Evolutionary conservation across 495 filamentous ascomycete species (phyloP), one percentile per base, ranked within the genome.

Genomic region (Penicillium diatomitis): DNA sequence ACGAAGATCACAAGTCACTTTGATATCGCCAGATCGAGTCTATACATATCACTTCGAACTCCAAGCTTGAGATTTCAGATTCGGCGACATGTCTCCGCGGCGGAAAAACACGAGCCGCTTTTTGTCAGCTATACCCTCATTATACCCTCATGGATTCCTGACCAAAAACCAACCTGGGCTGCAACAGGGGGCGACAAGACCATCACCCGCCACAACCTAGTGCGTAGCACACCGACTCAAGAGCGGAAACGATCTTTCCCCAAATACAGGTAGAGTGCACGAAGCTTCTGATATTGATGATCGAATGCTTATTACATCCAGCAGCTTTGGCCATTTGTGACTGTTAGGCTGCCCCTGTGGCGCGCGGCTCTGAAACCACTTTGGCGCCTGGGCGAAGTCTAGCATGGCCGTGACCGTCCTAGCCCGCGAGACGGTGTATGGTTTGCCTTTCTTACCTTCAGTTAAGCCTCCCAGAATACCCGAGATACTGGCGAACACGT

Each of bases 341-440:
- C 46, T 58, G 45, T 56, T 58, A 53, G 47, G 61, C 61, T 57
- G 50, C 55, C 57, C 57, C 54, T 36, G 28, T 60, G 52, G 62
- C 57, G 57, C 57, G 46, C 52, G 54, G 51, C 60, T 63, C 12
- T 51, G 48, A 56, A 65, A 63, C 50, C 56, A 44, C 32, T 63
- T 54, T 48, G 56, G 65, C 44, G 53, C 57, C 53, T 67, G 51
- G 3, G 56, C 55, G 37, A 65, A 67, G 57, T 64, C 61, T 36
- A 67, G 29, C 29, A 60, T 50, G 31, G 59, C 55, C 29, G 54
- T 31, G 20, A 63, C 53, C 34, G 52, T 61, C 39, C 50, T 64
- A 9, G 47, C 39, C 7, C 54, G 30, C 31, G 51, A 64, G 52
- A 50, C 50, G 41, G n/a, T 62, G 47, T 54, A 50, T 52, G 41